These are phyloP conservation scores for Globisporangium acanthophoron DNA, from an alignment of 352 stramenopile genomes.

Conservation along the genomic window DNA sequence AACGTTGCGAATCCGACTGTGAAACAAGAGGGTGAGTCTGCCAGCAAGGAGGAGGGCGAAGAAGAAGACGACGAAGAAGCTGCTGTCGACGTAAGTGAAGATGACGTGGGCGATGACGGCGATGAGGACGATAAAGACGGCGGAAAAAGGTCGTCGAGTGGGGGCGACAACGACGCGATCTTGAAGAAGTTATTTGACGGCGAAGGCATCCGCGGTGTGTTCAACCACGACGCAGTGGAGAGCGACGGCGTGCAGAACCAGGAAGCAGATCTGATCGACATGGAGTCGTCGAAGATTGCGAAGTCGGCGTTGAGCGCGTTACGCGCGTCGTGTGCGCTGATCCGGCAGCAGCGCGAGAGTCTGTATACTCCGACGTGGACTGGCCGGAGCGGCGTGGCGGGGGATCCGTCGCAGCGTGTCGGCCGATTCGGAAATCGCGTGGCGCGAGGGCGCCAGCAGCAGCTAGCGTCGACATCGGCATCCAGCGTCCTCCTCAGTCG, in stretches of 20 bases:
- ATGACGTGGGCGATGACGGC: neutral
- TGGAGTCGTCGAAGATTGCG: conserved; percentile 89
- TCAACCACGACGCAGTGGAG: conserved; percentile 94
- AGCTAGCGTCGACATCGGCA: conserved; percentile 5
- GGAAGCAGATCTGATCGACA: conserved; percentile 89
- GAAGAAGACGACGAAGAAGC: conserved; percentile 15
- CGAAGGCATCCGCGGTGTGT: conserved; percentile 90
- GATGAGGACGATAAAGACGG: neutral
- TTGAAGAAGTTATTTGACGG: conserved; percentile 90
- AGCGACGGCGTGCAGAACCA: conserved; percentile 81
- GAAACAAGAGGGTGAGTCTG: neutral
- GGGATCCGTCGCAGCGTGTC: conserved; percentile 44
- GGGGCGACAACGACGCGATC: conserved; percentile 80
- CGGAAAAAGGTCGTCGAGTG: conserved; percentile 8
- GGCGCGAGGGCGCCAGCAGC: conserved; percentile 17
- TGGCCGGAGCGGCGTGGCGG: conserved; percentile 57
- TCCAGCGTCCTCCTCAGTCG: conserved; percentile 2
- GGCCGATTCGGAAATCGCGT: conserved; percentile 40
- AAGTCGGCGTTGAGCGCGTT: conserved; percentile 79
- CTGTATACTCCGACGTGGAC: conserved; percentile 78
- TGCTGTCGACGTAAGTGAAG: neutral
- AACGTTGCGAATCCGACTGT: conserved; percentile 64
- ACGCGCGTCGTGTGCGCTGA: conserved; percentile 66
- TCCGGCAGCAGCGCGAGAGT: conserved; percentile 57
- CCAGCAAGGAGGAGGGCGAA: conserved; percentile 19